phyloP scores from a whole-genome alignment of 352 stramenopile genomes.

The Thraustochytrium sp. region DNA sequence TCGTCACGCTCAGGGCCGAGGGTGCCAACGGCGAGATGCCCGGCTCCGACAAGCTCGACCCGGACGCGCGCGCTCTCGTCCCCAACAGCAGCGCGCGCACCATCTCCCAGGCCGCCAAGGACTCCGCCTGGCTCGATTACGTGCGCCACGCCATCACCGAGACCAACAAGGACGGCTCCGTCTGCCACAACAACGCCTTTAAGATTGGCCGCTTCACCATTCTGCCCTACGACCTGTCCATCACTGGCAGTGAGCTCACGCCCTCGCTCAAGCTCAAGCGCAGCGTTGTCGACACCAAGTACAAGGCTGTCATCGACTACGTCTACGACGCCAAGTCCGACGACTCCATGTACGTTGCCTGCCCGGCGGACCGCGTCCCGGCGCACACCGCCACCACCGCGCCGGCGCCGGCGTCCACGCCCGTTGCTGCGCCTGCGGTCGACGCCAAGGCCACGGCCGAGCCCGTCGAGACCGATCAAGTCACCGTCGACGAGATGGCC shows the following conservation, averaged over 20 bases:
- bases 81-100: constrained; percentile 58
- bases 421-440: too few relatives aligned
- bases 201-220: constrained; percentile 72
- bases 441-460: too few relatives aligned
- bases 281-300: constrained; percentile 81
- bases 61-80: constrained; percentile 61
- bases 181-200: constrained; percentile 50
- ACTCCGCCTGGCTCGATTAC: constrained; percentile 66
- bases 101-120: constrained; percentile 65
- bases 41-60: constrained; percentile 69
- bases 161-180: constrained; percentile 43
- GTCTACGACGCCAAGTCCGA: constrained; percentile 62
- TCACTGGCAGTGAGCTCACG: constrained; percentile 80
- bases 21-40: constrained; percentile 69
- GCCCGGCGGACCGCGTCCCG: background rate
- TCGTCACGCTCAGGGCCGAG: constrained; percentile 75
- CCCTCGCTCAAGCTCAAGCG: constrained; percentile 93
- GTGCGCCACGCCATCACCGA: constrained; percentile 61
- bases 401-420: too few relatives aligned
- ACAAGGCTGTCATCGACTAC: constrained; percentile 72
- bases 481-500: too few relatives aligned
- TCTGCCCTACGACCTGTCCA: constrained; percentile 79
- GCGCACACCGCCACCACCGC: background rate
- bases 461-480: too few relatives aligned
- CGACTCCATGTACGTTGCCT: constrained; percentile 1